These are phyloP conservation scores for Misopates orontium DNA, from an alignment of 257 asterid genomes.

Conservation along the genomic window DNA sequence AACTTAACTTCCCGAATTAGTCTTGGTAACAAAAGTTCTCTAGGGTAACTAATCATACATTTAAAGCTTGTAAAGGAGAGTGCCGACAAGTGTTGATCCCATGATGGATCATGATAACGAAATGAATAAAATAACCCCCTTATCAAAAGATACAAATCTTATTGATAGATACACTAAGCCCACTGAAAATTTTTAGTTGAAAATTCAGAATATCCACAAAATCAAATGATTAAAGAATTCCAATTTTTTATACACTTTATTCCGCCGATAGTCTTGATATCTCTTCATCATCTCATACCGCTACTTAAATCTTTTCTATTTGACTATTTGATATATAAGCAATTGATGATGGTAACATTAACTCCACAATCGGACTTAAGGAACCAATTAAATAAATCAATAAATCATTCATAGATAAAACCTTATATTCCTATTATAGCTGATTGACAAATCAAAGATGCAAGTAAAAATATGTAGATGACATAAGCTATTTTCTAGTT, in stretches of 20 bases:
- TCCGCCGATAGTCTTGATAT: conserved; percentile 32
- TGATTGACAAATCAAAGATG: neutral
- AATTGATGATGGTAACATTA: too few relatives aligned
- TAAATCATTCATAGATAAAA: too few relatives aligned
- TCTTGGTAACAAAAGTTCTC: conserved; percentile 16
- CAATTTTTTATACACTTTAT: neutral
- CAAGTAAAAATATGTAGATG: too few relatives aligned
- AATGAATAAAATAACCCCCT: conserved; percentile 31
- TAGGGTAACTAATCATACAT: conserved; percentile 25
- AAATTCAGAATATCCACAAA: conserved; percentile 26
- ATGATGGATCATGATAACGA: conserved; percentile 34
- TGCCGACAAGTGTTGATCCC: conserved; percentile 33
- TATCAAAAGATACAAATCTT: conserved; percentile 28
- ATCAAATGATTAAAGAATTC: conserved; percentile 20
- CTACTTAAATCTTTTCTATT: too few relatives aligned
- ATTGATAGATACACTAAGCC: conserved; percentile 41
- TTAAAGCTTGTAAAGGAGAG: conserved; percentile 17
- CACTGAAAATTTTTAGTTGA: conserved; percentile 37
- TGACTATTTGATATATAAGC: too few relatives aligned
- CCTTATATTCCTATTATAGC: neutral
- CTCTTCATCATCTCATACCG: too few relatives aligned
- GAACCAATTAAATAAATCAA: too few relatives aligned
- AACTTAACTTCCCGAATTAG: conserved; percentile 9
- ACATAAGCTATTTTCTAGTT: conserved; percentile 28
- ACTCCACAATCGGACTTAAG: too few relatives aligned